Percentiles rank a stretch among this genome's conserved stretches.
Conservation (phyloP, 768 basidiomycete species). For the Tulasnella sp. region DNA sequence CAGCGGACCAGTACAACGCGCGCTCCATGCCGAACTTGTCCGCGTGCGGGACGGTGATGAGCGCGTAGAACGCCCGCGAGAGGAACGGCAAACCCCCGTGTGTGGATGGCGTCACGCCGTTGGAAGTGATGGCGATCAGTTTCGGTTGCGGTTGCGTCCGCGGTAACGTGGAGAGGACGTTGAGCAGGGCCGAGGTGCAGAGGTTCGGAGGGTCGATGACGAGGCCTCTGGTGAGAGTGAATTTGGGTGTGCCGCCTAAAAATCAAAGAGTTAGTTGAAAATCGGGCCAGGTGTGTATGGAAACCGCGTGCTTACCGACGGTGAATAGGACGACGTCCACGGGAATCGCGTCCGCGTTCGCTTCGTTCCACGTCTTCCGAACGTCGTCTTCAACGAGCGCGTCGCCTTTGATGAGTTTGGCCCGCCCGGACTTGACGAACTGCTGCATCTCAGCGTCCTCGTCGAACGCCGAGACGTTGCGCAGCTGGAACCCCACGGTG, state of each 20-base stretch:
- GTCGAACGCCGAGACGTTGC: slow-evolving; percentile 5
- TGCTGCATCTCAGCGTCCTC: slow-evolving; percentile 31
- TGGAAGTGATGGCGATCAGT: slow-evolving; percentile 42
- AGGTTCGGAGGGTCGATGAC: slow-evolving; percentile 43
- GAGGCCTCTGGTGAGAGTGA: slow-evolving; percentile 34
- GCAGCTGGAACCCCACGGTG: slow-evolving; percentile 1
- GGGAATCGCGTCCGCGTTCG: neutral
- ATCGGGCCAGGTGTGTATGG: neutral
- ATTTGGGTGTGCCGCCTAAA: neutral
- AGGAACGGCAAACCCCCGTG: slow-evolving; percentile 36
- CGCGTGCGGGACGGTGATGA: slow-evolving; percentile 34
- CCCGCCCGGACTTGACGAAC: slow-evolving; percentile 34
- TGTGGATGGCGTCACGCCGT: slow-evolving; percentile 39
- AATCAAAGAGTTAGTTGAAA: neutral
- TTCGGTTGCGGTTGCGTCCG: slow-evolving; percentile 36
- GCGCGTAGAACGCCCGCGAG: slow-evolving; percentile 37
- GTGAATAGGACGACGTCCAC: slow-evolving; percentile 1
- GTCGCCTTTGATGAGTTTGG: neutral
- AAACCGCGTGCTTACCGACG: neutral
- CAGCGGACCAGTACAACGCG: neutral
- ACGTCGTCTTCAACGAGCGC: neutral
- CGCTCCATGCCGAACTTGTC: slow-evolving; percentile 56
- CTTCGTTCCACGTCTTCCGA: neutral
- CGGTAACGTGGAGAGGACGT: slow-evolving; percentile 28
- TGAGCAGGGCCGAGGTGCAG: slow-evolving; percentile 45